phyloP scores from a whole-genome alignment of 2,329 filamentous ascomycete genomes.

The Arthrobotrys sphaeroides region DNA sequence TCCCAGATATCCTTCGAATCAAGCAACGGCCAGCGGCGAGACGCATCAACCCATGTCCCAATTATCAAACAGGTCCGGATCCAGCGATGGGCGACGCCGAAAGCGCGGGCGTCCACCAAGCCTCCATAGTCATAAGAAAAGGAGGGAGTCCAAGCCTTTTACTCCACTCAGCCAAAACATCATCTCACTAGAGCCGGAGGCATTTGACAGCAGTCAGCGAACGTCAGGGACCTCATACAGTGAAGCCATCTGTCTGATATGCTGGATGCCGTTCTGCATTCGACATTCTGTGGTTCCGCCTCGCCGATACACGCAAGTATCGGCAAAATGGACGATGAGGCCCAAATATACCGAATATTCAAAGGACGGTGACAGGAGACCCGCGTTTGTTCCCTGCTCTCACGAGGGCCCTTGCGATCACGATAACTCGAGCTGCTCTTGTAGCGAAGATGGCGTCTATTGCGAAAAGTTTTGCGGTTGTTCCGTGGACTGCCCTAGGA shows the following conservation, averaged over 20 bases:
- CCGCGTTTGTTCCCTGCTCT: conserved; percentile 72
- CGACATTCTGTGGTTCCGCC: conserved; percentile 15
- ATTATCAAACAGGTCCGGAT: not conserved
- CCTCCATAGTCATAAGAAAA: not conserved
- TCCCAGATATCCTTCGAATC: not conserved
- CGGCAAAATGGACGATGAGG: conserved; percentile 3
- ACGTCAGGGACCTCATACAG: conserved; percentile 9
- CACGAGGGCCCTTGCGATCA: conserved; percentile 70
- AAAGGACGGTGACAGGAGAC: conserved; percentile 62
- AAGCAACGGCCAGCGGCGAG: not conserved
- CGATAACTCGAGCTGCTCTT: conserved; percentile 72
- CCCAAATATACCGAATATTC: conserved; percentile 25
- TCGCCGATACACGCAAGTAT: not conserved
- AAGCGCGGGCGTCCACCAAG: conserved; percentile 23
- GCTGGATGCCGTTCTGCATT: conserved; percentile 42
- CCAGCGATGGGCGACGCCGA: conserved; percentile 1
- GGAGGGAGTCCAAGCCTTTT: conserved; percentile 16
- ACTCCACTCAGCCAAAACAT: conserved; percentile 16
- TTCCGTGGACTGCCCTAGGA: conserved; percentile 70
- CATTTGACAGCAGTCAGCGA: not conserved
- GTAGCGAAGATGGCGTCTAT: conserved; percentile 69
- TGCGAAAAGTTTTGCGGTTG: conserved; percentile 79
- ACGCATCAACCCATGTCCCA: not conserved
- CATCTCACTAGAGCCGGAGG: not conserved
- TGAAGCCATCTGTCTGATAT: conserved; percentile 21